phyloP scores from a whole-genome alignment of 306 rosid species.

The Fagus crenata region DNA sequence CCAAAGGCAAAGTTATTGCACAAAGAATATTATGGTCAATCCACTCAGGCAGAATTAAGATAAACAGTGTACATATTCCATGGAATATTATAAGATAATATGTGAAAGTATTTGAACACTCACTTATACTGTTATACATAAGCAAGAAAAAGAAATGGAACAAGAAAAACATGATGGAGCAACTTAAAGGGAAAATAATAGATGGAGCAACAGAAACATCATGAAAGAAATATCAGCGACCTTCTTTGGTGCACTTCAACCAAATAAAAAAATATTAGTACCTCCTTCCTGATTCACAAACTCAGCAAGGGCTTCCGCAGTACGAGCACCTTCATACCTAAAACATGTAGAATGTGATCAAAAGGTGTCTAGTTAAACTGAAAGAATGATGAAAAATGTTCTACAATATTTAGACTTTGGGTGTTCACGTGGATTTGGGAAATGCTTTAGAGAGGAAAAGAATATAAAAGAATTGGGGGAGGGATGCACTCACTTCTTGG shows the following conservation, averaged over 20 bases:
- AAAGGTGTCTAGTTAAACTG: constrained; percentile 1
- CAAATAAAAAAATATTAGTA: constrained; percentile 29
- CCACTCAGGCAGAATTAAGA: neutral
- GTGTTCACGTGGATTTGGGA: neutral
- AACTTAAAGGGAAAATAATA: neutral
- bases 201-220: constrained; percentile 10
- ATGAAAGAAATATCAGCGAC: constrained; percentile 7
- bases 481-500: constrained; percentile 58
- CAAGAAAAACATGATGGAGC: neutral
- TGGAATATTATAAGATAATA: neutral
- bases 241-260: neutral
- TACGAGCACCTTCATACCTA: constrained; percentile 78
- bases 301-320: constrained; percentile 76
- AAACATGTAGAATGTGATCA: constrained; percentile 30
- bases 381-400: neutral
- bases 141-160: neutral
- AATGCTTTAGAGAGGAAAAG: neutral
- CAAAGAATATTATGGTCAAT: neutral
- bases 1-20: neutral
- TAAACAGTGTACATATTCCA: neutral
- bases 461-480: constrained; percentile 2
- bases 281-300: constrained; percentile 77
- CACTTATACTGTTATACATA: neutral
- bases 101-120: neutral
- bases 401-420: neutral